Conservation (phyloP, 1,139 yeast genomes). For the Saccharomyces uvarum region DNA sequence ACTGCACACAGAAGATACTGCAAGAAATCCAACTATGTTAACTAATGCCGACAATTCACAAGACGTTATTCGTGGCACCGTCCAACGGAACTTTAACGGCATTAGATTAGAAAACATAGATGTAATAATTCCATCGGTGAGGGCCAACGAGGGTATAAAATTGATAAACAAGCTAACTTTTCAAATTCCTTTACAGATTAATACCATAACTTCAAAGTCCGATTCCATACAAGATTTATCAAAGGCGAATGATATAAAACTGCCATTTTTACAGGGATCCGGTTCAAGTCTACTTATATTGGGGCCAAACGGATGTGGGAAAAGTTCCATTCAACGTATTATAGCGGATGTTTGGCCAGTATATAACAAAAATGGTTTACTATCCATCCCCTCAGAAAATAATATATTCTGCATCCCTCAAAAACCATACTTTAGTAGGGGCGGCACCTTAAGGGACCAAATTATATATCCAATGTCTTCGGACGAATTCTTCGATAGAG, state of each 20-base stretch:
- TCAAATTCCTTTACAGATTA: constrained; percentile 43
- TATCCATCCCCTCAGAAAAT: constrained; percentile 69
- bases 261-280: constrained; percentile 25
- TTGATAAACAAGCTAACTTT: constrained; percentile 58
- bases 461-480: constrained; percentile 78
- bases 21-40: neutral
- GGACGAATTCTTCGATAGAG: constrained; percentile 67
- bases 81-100: constrained; percentile 72
- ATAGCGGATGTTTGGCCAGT: constrained; percentile 91
- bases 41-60: neutral
- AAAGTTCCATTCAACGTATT: constrained; percentile 76
- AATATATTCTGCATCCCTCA: constrained; percentile 77
- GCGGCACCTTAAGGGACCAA: constrained; percentile 81
- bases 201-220: constrained; percentile 19
- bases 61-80: constrained; percentile 58
- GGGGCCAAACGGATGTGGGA: constrained; percentile 88
- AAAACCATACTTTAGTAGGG: constrained; percentile 63
- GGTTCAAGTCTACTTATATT: constrained; percentile 70
- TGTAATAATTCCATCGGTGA: constrained; percentile 63
- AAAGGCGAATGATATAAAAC: constrained; percentile 15
- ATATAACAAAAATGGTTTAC: constrained; percentile 57
- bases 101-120: constrained; percentile 77
- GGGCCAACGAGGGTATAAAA: constrained; percentile 48
- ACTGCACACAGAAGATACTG: constrained; percentile 1
- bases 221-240: constrained; percentile 22